phyloP scores from a whole-genome alignment of 805 yeast species.

The Kuraishia molischiana region DNA sequence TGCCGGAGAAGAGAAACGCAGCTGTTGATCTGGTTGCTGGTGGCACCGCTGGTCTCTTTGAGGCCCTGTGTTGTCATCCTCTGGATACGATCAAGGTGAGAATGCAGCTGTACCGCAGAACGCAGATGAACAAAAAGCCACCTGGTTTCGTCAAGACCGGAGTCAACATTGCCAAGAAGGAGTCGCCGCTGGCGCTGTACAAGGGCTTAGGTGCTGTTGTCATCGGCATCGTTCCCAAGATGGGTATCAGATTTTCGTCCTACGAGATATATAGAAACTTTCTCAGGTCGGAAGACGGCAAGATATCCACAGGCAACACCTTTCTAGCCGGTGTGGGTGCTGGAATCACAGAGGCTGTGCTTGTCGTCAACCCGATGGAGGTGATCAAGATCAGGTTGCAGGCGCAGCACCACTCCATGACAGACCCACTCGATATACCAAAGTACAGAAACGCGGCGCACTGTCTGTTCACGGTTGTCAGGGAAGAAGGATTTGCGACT shows the following conservation, averaged over 20 bases:
- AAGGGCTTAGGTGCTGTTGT: constrained; percentile 97
- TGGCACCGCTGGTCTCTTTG: constrained; percentile 94
- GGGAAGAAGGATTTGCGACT: constrained; percentile 86
- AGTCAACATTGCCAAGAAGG: constrained; percentile 62
- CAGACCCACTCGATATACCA: constrained; percentile 72
- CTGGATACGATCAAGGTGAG: constrained; percentile 94
- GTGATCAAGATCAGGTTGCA: constrained; percentile 94
- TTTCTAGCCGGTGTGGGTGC: constrained; percentile 95
- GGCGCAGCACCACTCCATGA: constrained; percentile 87
- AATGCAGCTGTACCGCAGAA: constrained; percentile 81
- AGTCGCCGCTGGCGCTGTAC: constrained; percentile 78
- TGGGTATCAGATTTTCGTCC: constrained; percentile 95
- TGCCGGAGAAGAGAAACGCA: constrained; percentile 24
- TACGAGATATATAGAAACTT: constrained; percentile 79
- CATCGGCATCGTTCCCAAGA: constrained; percentile 94
- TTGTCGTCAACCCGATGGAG: constrained; percentile 95
- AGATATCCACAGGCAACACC: constrained; percentile 62
- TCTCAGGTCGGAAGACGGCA: constrained; percentile 50
- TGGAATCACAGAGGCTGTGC: constrained; percentile 91
- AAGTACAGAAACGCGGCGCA: constrained; percentile 91
- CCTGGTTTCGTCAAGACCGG: constrained; percentile 89
- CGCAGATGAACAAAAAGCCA: constrained; percentile 38
- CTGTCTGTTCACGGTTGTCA: constrained; percentile 72
- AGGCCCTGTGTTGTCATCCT: constrained; percentile 98
- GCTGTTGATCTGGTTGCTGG: constrained; percentile 78